phyloP scores from a whole-genome alignment of 129 eudicot genomes.

The Arctium minus region DNA sequence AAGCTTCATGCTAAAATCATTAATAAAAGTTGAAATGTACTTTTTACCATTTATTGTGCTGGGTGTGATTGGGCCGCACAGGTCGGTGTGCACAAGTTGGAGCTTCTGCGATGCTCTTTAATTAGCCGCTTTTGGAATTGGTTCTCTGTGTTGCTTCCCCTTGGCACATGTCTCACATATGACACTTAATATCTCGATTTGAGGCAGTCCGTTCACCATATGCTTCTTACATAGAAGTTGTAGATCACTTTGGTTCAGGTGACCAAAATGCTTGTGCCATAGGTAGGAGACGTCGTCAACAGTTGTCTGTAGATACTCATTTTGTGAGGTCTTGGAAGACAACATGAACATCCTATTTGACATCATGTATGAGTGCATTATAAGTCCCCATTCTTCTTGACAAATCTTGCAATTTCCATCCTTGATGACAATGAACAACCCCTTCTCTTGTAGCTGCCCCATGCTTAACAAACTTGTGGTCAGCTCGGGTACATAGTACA shows the following conservation, averaged over 20 bases:
- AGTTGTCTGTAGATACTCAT: neutral
- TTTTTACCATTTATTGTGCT: neutral
- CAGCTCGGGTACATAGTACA: neutral
- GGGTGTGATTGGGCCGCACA: neutral
- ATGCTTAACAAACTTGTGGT: neutral
- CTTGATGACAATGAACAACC: neutral
- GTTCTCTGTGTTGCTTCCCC: too few relatives aligned
- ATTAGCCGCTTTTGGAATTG: neutral
- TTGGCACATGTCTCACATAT: neutral
- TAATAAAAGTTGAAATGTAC: neutral
- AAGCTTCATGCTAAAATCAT: neutral
- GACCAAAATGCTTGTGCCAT: too few relatives aligned
- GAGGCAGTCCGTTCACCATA: conserved; percentile 3
- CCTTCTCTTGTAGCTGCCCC: neutral
- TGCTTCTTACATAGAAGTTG: neutral
- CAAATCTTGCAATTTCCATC: neutral
- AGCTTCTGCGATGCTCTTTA: neutral
- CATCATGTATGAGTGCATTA: neutral
- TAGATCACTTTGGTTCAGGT: neutral
- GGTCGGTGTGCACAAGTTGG: neutral
- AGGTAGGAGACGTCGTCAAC: too few relatives aligned
- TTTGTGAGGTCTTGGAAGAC: neutral
- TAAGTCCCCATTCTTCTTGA: neutral
- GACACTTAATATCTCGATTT: neutral
- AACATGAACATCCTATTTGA: neutral